Base-by-base conservation (phyloP, 106 monocot genomes). In the Dendrobium huoshanense region DNA sequence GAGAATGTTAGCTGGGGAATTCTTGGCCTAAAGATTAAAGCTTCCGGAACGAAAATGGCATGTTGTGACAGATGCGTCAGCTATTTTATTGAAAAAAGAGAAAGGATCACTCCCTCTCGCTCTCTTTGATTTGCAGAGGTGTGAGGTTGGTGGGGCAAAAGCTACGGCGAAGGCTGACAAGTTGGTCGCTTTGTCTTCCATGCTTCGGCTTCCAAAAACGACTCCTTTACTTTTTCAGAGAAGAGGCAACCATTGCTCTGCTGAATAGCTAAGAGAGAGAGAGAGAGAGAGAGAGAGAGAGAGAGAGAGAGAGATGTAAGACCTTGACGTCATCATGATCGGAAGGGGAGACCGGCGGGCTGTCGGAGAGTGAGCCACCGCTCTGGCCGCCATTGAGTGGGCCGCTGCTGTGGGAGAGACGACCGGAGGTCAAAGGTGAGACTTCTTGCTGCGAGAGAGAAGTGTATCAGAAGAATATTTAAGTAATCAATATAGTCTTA, bases 341-440 rank as follows among this genome's bases (percentile, higher is more conserved):
- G 33, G 83, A 79, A 19, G 83, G 83, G 40, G 79, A 83, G 41
- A 83, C 78, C 5, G 83, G 83, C 42, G 83, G 83, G 58, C 83
- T 83, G 67, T 83, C 83, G 9, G 78, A 51, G 55, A 79, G 73
- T 13, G 83, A 83, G 4, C 81, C 64, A 25, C 83, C 92, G 82
- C 48, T 48, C 48, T 48, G 48, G 7, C 48, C 48, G 48, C 51
- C 51, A 13, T 85, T 92, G 59, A 92, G 84, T 45, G 92, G 89
- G 0, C 92, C 92, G 73, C 89, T 92, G 85, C 92, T 92, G 83
- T 93, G 92, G 31, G 92, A 93, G 75, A 93, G 90, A 40, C 92
- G 75, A 1, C 90, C 90, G 11, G 92, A 93, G 9, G 90, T 88
- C 41, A 90, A 84, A 24, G 92, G 90, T 7, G 92, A 90, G 10